Evolutionary conservation across 1,284 basidiomycete species (phyloP), one percentile per base, ranked within the genome.

Genomic region (Malassezia psittaci): DNA sequence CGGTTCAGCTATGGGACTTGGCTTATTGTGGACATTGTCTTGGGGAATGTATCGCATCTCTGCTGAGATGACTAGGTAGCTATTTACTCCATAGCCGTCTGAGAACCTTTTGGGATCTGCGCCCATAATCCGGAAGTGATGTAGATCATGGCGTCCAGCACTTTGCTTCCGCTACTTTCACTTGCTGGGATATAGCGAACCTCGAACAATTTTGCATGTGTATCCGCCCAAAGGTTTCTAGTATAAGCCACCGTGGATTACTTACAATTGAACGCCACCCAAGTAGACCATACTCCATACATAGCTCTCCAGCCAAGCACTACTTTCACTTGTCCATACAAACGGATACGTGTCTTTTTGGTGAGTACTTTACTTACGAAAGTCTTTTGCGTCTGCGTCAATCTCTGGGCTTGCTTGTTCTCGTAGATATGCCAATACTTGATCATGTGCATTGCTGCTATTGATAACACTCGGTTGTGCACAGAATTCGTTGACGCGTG

Each of bases 221-320:
- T 64, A 41, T 65, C 62, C 11, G 52, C 57, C 62, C 64, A 73
- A 46, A 72, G 32, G 2, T 55, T 61, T 24, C 45, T 47, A 63
- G 18, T 67, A 65, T 32, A 9, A 32, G 18, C 10, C n/a, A 9
- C 11, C 9, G 16, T 9, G 39, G 13, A 35, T 33, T 16, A 47
- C 45, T 11, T 35, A 47, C 24, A 51, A 10, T 35, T 65, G 29
- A 24, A 67, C n/a, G 1, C 52, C 64, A 6, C 43, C 33, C 5
- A 66, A 60, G 48, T 65, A 74, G 24, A 73, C 62, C 7, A 60
- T 42, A 5, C 70, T 70, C 68, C 70, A 74, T 18, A 74, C 34
- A 44, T 67, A 74, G 39, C 61, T 67, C 19, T 58, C 52, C 15
- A 71, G 50, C 70, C 72, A 74, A 4, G 72, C 54, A 0, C 18